phyloP scores from a whole-genome alignment of 2,329 filamentous ascomycete genomes.

The Claviceps sp. region DNA sequence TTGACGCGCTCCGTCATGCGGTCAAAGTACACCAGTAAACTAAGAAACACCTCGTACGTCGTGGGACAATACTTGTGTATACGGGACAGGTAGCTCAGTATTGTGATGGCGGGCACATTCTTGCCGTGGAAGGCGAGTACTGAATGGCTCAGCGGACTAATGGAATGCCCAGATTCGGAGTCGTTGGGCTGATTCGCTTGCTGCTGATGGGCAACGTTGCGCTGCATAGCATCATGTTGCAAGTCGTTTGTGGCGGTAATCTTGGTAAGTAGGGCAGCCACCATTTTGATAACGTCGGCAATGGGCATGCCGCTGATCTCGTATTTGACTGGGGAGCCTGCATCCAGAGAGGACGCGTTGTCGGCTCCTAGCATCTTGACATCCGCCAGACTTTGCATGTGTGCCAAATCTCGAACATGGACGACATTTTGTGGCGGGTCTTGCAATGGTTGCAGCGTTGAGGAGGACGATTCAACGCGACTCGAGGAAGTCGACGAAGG shows the following conservation, averaged over 20 bases:
- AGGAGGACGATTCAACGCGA: background rate
- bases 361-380: constrained; percentile 53
- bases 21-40: constrained; percentile 92
- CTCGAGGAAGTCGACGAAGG: constrained; percentile 1
- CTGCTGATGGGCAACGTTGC: constrained; percentile 47
- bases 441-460: constrained; percentile 8
- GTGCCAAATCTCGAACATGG: constrained; percentile 74
- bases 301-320: constrained; percentile 98
- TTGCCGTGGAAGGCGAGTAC: constrained; percentile 96
- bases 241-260: constrained; percentile 94
- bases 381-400: constrained; percentile 78
- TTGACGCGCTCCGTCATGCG: constrained; percentile 97
- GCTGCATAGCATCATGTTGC: constrained; percentile 83
- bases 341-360: constrained; percentile 31
- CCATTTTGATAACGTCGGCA: constrained; percentile 96
- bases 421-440: constrained; percentile 40
- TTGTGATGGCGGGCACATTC: constrained; percentile 94
- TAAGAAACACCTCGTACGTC: constrained; percentile 95
- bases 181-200: constrained; percentile 36
- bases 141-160: constrained; percentile 43
- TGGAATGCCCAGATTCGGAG: constrained; percentile 38
- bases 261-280: constrained; percentile 87
- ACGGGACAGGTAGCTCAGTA: constrained; percentile 84
- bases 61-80: constrained; percentile 99
- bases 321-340: constrained; percentile 52